Evolutionary conservation across 2,329 filamentous ascomycete species (phyloP).

Genomic region (Fusarium mexicanum): DNA sequence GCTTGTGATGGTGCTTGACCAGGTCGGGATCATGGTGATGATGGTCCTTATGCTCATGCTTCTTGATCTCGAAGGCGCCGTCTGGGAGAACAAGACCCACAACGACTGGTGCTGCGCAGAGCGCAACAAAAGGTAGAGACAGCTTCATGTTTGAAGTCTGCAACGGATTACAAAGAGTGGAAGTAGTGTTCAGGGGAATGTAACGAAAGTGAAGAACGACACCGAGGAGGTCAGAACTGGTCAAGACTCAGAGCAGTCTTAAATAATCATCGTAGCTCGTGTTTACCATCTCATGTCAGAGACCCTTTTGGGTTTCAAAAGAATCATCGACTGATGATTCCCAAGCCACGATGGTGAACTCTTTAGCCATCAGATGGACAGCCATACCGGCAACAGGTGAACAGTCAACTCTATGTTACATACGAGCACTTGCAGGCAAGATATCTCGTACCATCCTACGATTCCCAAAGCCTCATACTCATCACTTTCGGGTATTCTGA

Average conservation of each 20-base stretch:
- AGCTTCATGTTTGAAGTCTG: slow-evolving; percentile 36
- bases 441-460: neutral
- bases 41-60: slow-evolving; percentile 7
- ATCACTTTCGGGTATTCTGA: neutral
- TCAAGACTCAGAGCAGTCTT: neutral
- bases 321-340: neutral
- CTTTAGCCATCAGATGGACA: neutral
- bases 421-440: neutral
- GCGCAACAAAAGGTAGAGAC: slow-evolving; percentile 31
- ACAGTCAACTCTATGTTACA: neutral
- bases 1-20: slow-evolving; percentile 16
- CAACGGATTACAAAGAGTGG: neutral
- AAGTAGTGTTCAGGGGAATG: neutral
- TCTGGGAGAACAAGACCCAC: slow-evolving; percentile 4
- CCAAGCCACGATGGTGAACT: neutral
- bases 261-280: neutral
- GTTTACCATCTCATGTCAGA: neutral
- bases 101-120: slow-evolving; percentile 33
- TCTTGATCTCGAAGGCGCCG: neutral
- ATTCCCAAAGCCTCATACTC: neutral
- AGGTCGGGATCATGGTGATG: slow-evolving; percentile 18
- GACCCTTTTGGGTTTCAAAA: neutral
- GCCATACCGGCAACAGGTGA: neutral
- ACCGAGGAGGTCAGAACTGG: neutral
- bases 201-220: neutral